A percentile compares a stretch with the other conserved stretches of the same genome.
Conservation (phyloP, 306 rosid genomes). For the Medicago lupulina region DNA sequence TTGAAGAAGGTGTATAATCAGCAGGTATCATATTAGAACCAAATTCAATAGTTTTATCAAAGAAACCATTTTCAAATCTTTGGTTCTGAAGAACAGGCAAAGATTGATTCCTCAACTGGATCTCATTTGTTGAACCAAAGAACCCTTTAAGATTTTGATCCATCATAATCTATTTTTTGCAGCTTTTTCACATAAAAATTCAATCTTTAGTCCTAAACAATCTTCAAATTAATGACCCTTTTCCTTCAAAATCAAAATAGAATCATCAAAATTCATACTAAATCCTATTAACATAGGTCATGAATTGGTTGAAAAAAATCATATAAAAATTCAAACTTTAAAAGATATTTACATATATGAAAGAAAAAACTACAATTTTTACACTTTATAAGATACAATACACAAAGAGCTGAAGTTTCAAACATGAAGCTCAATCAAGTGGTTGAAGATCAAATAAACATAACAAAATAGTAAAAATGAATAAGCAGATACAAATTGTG, state of each 20-base stretch:
- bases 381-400: not conserved
- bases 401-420: not conserved
- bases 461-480: not conserved
- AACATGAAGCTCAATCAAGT: constrained; percentile 2
- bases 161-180: constrained; percentile 48
- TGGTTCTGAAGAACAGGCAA: constrained; percentile 53
- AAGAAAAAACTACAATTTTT: not conserved
- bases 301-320: constrained; percentile 11
- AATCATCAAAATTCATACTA: constrained; percentile 26
- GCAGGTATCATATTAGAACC: constrained; percentile 47
- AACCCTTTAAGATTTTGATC: constrained; percentile 55
- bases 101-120: constrained; percentile 54
- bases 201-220: constrained; percentile 40
- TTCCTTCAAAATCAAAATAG: constrained; percentile 47
- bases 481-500: not conserved
- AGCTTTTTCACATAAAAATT: constrained; percentile 21
- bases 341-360: not conserved
- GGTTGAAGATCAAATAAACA: not conserved
- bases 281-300: constrained; percentile 40
- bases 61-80: constrained; percentile 46
- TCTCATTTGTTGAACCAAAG: constrained; percentile 52
- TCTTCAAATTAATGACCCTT: constrained; percentile 29
- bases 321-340: constrained; percentile 2
- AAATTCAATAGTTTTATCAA: constrained; percentile 51
- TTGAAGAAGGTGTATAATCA: constrained; percentile 43